These are phyloP conservation scores for Trametes polyzona DNA, from an alignment of 1,284 basidiomycete species.

Conservation along the genomic window DNA sequence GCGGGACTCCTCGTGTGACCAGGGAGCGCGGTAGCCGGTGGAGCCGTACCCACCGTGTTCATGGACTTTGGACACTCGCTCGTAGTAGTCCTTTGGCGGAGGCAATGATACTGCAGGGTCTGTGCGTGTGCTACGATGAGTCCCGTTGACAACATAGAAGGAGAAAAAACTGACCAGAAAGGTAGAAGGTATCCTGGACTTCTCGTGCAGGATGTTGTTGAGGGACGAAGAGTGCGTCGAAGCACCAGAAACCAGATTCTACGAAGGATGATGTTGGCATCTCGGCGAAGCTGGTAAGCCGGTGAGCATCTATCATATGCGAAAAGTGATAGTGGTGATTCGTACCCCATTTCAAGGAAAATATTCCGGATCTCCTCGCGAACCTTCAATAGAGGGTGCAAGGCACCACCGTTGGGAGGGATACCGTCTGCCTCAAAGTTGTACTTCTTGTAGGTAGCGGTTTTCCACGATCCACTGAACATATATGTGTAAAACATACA, in stretches of 20 bases:
- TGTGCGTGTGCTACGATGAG: conserved; percentile 36
- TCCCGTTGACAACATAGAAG: not conserved
- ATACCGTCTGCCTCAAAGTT: conserved; percentile 98
- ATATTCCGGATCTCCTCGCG: conserved; percentile 98
- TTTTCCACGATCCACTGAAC: conserved; percentile 88
- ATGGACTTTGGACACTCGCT: conserved; percentile 87
- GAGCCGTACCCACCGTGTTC: conserved; percentile 93
- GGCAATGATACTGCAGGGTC: conserved; percentile 83
- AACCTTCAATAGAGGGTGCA: conserved; percentile 97
- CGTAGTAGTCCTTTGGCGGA: conserved; percentile 88
- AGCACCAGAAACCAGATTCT: conserved; percentile 99
- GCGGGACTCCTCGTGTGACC: conserved; percentile 89
- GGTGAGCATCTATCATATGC: not conserved
- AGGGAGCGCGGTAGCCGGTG: conserved; percentile 97
- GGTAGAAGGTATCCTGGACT: conserved; percentile 98
- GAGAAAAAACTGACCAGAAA: conserved; percentile 67
- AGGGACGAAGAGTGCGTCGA: conserved; percentile 97
- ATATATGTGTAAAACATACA: not conserved
- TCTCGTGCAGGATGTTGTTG: conserved; percentile 99
- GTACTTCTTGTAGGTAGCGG: conserved; percentile 94
- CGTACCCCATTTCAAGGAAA: conserved; percentile 99
- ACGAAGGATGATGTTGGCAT: conserved; percentile 99
- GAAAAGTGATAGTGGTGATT: not conserved
- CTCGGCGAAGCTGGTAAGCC: conserved; percentile 81
- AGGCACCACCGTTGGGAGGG: conserved; percentile 85